These are phyloP conservation scores for Periglandula ipomoeae DNA, from an alignment of 2,329 filamentous ascomycete species.

Conservation along the genomic window DNA sequence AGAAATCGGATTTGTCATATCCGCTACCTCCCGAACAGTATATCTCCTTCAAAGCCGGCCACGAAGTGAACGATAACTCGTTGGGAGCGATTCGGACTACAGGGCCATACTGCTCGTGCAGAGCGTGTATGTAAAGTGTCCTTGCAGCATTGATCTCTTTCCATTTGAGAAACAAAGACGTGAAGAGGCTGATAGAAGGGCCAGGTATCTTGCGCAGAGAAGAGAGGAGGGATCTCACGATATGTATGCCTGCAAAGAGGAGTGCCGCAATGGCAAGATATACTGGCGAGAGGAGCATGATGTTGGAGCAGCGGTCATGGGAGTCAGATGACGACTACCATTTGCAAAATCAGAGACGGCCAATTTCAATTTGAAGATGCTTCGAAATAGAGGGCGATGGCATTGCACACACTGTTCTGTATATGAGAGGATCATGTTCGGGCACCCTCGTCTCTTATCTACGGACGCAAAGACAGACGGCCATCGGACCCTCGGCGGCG, in stretches of 20 bases:
- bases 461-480: neutral
- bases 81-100: conserved; percentile 37
- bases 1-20: conserved; percentile 58
- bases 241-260: conserved; percentile 15
- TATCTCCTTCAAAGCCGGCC: conserved; percentile 31
- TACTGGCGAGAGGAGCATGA: conserved; percentile 20
- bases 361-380: neutral
- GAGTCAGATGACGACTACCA: neutral
- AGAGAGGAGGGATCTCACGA: conserved; percentile 21
- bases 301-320: neutral
- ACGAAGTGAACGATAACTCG: conserved; percentile 34
- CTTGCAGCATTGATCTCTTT: conserved; percentile 45
- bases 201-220: conserved; percentile 36
- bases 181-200: conserved; percentile 37
- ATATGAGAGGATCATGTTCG: neutral
- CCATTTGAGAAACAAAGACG: conserved; percentile 41
- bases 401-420: neutral
- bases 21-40: conserved; percentile 53
- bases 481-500: neutral
- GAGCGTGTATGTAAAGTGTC: conserved; percentile 46
- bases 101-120: conserved; percentile 32
- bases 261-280: conserved; percentile 16
- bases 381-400: no score
- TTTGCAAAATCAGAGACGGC: neutral
- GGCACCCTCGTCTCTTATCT: conserved; percentile 1